phyloP scores from a whole-genome alignment of 148 eudicot species.

The Pouteria glomerata region DNA sequence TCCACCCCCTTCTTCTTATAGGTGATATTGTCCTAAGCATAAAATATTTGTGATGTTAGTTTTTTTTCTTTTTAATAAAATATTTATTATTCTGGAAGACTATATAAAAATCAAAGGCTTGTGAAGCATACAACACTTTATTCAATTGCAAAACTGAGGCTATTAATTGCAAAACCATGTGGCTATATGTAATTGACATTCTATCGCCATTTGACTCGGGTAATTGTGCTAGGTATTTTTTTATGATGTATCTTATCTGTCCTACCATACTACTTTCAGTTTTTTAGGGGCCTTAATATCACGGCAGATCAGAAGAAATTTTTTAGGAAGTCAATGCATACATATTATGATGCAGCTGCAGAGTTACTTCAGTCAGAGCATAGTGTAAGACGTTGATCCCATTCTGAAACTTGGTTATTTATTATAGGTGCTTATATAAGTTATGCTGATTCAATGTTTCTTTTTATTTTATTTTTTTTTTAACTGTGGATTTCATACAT shows the following conservation, averaged over 20 bases:
- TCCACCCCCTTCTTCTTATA: background rate
- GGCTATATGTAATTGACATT: background rate
- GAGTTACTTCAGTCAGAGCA: constrained; percentile 85
- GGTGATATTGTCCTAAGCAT: background rate
- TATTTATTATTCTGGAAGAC: no score
- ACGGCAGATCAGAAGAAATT: constrained; percentile 79
- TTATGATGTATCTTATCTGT: background rate
- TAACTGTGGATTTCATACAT: background rate
- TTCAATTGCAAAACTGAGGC: no score
- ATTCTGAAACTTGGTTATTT: background rate
- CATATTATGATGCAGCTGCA: constrained; percentile 72
- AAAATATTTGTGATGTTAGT: background rate
- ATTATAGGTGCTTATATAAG: background rate
- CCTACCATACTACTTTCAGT: constrained; percentile 36
- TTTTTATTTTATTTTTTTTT: background rate
- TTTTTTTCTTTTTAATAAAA: background rate
- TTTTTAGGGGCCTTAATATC: constrained; percentile 68
- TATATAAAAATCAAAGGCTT: background rate
- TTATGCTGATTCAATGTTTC: constrained; percentile 5
- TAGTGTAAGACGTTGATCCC: constrained; percentile 48
- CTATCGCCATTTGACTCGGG: constrained; percentile 1
- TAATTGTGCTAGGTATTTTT: background rate
- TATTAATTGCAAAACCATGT: background rate
- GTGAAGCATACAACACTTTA: background rate
- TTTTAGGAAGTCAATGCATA: constrained; percentile 68